Evolutionary conservation across 306 rosid species (phyloP).

Genomic region (Vicia sativa): DNA sequence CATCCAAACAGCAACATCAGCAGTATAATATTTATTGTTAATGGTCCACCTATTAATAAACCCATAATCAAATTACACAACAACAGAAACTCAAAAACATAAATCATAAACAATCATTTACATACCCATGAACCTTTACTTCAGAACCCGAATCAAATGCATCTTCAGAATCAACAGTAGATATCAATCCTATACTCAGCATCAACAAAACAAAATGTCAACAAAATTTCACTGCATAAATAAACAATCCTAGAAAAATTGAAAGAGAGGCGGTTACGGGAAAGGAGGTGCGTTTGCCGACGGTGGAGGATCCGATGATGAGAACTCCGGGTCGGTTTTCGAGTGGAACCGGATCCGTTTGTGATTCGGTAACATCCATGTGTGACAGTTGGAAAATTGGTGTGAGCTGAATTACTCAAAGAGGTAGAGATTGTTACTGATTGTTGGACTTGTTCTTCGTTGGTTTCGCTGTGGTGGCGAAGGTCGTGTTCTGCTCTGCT

Average conservation of each 20-base stretch:
- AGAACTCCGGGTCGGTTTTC: slow-evolving; percentile 67
- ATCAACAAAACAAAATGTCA: slow-evolving; percentile 14
- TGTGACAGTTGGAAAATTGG: neutral
- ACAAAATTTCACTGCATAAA: slow-evolving; percentile 22
- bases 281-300: slow-evolving; percentile 84
- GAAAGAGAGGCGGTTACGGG: slow-evolving; percentile 50
- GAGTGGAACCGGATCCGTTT: slow-evolving; percentile 40
- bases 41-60: slow-evolving; percentile 68
- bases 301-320: slow-evolving; percentile 72
- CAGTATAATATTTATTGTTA: slow-evolving; percentile 75
- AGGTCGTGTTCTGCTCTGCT: slow-evolving; percentile 15
- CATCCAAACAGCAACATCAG: slow-evolving; percentile 77
- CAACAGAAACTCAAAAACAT: neutral
- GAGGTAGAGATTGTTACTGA: too few species aligned
- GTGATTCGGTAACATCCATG: slow-evolving; percentile 40
- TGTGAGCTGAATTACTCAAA: neutral
- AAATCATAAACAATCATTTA: slow-evolving; percentile 26
- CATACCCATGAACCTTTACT: slow-evolving; percentile 67
- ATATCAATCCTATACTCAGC: slow-evolving; percentile 59
- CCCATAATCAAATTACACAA: slow-evolving; percentile 17
- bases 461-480: slow-evolving; percentile 13
- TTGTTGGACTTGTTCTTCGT: slow-evolving; percentile 2
- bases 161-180: slow-evolving; percentile 64
- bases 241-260: neutral
- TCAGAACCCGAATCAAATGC: slow-evolving; percentile 61